Evolutionary conservation across 345 rosid species (phyloP), one percentile per base, ranked within the genome.

Genomic region (Conringia planisiliqua): DNA sequence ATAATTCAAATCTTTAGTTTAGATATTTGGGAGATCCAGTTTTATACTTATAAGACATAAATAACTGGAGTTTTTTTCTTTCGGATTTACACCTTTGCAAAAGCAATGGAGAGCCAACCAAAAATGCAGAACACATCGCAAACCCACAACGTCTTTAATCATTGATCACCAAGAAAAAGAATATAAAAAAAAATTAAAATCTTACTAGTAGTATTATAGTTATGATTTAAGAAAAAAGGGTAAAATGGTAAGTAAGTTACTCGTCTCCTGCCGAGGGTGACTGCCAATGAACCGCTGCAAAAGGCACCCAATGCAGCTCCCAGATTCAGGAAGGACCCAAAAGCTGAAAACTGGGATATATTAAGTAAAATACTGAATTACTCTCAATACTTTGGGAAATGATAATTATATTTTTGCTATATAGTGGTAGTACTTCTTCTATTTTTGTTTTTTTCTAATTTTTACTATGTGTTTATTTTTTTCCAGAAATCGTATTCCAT

Each of bases 91-190:
- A 84, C 87, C 83, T 82, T 70, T 22, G 87, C 69, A 16, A 73
- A 74, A 26, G 76, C 82, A 7, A 79, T 77, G 17, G 77, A 72
- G 54, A 82, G 82, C 85, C 85, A 84, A 0, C 85, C 85, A n/a
- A 51, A 10, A 36, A 80, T 68, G 74, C 74, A 84, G 62, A 80
- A 72, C 0, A 75, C 12, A 26, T 75, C 78, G 18, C 80, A 68
- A 20, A 48, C 65, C 73, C 93, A 86, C 82, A 60, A 71, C 3
- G 83, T 68, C 87, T 75, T 52, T 39, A 32, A 14, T 51, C 55
- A 36, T 55, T 62, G 43, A 74, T 14, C 22, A 24, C 47, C 7
- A 17, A 46, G 1, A 30, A 32, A 57, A 20, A 2, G 26, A 22
- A 3, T n/a, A 14, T 43, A 1, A 59, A 1, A 17, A 48, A 39